Percentiles rank a stretch among this genome's conserved stretches.
Conservation (phyloP, 768 basidiomycete species). For the Amanita rubescens region DNA sequence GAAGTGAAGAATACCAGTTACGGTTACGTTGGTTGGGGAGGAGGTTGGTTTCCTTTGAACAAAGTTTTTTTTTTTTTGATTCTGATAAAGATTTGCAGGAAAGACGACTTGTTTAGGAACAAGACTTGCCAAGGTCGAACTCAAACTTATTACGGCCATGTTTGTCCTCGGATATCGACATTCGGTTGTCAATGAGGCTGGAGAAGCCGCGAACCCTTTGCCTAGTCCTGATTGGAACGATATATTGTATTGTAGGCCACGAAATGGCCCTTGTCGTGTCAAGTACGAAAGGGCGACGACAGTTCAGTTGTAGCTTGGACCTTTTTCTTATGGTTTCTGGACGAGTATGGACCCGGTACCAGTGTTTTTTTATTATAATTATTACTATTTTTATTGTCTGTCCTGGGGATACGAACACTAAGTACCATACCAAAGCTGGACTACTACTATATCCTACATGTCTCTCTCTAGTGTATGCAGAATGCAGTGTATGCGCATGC, state of each 20-base stretch:
- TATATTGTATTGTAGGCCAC: constrained; percentile 58
- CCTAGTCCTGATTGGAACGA: constrained; percentile 79
- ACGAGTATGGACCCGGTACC: too few relatives aligned
- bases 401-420: neutral
- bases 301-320: constrained; percentile 23
- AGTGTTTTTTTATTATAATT: neutral
- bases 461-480: neutral
- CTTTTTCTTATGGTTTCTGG: too few relatives aligned
- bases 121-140: constrained; percentile 65
- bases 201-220: constrained; percentile 32
- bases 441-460: neutral
- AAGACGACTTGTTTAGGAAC: constrained; percentile 67
- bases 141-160: constrained; percentile 65
- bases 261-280: constrained; percentile 45
- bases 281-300: constrained; percentile 38
- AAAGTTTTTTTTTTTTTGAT: too few relatives aligned
- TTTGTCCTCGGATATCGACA: constrained; percentile 60
- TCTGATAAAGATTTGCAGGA: constrained; percentile 32
- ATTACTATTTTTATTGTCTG: neutral
- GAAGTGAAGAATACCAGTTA: constrained; percentile 39
- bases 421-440: too few relatives aligned
- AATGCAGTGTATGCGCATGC: too few relatives aligned
- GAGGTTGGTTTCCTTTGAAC: too few relatives aligned
- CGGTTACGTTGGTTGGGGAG: constrained; percentile 73
- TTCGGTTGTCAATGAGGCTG: constrained; percentile 45